Evolutionary conservation across 768 basidiomycete genomes (phyloP).

Genomic region (Mycena galopus): DNA sequence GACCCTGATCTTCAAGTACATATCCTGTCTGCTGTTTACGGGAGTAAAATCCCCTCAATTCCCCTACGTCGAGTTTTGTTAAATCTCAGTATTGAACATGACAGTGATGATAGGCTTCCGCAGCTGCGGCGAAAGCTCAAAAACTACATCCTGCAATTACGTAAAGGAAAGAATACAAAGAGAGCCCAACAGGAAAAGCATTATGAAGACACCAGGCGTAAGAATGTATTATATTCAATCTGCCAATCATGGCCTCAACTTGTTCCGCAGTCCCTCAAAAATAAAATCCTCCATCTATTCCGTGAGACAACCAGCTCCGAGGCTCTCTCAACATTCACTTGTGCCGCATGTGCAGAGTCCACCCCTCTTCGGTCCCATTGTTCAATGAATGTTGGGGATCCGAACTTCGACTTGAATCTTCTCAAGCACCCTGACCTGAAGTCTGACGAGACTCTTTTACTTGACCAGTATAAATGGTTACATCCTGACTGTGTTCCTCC

Average conservation of each 20-base stretch:
- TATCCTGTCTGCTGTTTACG: too few species aligned
- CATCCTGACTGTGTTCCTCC: conserved; percentile 1
- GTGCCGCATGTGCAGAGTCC: neutral
- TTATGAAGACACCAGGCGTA: neutral
- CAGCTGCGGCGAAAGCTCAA: too few species aligned
- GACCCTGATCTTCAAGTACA: too few species aligned
- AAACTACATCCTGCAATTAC: too few species aligned
- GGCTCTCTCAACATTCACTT: neutral
- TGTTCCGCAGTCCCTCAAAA: neutral
- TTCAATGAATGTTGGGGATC: neutral
- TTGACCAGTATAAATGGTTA: conserved; percentile 8
- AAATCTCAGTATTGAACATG: too few species aligned
- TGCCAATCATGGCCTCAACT: neutral
- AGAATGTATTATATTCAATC: neutral
- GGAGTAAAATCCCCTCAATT: too few species aligned
- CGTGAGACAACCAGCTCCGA: neutral
- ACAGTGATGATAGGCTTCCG: too few species aligned
- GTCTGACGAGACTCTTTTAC: neutral
- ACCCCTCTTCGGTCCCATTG: conserved; percentile 4
- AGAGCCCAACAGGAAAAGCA: neutral
- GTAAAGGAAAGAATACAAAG: neutral
- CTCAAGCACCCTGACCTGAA: neutral
- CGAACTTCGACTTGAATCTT: neutral
- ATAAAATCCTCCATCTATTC: neutral
- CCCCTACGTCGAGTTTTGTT: neutral